phyloP scores from a whole-genome alignment of 2,329 filamentous ascomycete species.

The Paecilomyces variotii region DNA sequence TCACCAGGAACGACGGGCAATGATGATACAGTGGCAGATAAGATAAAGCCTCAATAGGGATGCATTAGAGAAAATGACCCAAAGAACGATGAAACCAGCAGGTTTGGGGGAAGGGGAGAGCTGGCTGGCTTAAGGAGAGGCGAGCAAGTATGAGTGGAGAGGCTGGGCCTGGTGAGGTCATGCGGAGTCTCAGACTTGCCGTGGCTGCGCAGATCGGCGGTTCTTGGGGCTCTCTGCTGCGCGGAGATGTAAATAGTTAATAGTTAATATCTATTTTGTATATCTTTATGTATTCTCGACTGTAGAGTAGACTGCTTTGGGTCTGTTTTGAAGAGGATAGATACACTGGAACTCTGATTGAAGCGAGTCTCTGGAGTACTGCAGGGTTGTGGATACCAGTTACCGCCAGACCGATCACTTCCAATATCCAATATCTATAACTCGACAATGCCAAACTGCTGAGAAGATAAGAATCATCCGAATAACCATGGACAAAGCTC shows the following conservation, averaged over 20 bases:
- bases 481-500: too few species aligned
- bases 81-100: background rate
- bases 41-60: background rate
- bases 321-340: too few species aligned
- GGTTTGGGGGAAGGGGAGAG: background rate
- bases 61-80: background rate
- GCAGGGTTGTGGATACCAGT: background rate
- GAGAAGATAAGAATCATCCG: too few species aligned
- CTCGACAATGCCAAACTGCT: background rate
- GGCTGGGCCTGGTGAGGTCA: slow-evolving; percentile 16
- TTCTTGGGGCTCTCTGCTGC: too few species aligned
- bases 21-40: background rate
- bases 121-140: background rate
- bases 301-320: too few species aligned
- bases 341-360: background rate
- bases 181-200: slow-evolving; percentile 6
- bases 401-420: background rate
- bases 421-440: background rate
- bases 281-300: too few species aligned
- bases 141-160: background rate
- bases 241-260: too few species aligned
- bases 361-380: too few species aligned
- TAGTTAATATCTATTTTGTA: too few species aligned
- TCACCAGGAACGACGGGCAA: slow-evolving; percentile 2
- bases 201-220: too few species aligned